A percentile compares a stretch with the other conserved stretches of the same genome.
These are phyloP conservation scores for Ramaria rubella DNA, from an alignment of 768 basidiomycete species.

Conservation along the genomic window DNA sequence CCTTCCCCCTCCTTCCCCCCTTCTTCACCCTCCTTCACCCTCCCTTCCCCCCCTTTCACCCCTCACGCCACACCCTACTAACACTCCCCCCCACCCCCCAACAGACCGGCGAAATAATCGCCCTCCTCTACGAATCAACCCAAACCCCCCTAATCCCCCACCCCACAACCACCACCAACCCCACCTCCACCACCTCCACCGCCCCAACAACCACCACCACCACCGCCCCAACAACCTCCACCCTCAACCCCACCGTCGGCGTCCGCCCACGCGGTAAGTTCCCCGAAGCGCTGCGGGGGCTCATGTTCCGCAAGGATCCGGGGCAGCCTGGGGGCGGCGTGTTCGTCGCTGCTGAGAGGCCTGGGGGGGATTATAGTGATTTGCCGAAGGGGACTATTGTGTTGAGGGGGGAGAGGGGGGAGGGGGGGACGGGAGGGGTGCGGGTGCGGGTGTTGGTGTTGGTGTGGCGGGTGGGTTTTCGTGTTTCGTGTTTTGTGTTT, in stretches of 20 bases:
- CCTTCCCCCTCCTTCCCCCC: slow-evolving; percentile 17
- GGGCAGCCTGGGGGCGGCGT: slow-evolving; percentile 83
- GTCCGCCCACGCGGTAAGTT: slow-evolving; percentile 44
- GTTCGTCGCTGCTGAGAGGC: slow-evolving; percentile 52
- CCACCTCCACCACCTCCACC: not conserved
- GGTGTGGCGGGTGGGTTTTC: no score
- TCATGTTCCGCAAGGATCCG: slow-evolving; percentile 75
- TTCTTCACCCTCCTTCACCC: slow-evolving; percentile 53
- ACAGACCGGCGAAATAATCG: slow-evolving; percentile 88
- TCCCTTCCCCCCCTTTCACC: slow-evolving; percentile 33
- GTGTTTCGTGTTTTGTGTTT: no score
- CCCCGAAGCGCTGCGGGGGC: slow-evolving; percentile 39
- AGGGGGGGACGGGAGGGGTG: no score
- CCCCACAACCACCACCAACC: no score
- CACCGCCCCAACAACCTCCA: not conserved
- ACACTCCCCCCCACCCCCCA: slow-evolving; percentile 3
- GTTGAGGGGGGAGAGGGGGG: slow-evolving; percentile 41
- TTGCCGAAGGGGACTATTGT: slow-evolving; percentile 53
- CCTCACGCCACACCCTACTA: no score
- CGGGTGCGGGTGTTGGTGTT: no score
- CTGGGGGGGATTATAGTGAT: slow-evolving; percentile 42
- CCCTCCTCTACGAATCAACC: slow-evolving; percentile 89
- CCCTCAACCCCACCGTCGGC: slow-evolving; percentile 73
- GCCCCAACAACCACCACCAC: not conserved
- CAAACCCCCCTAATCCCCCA: slow-evolving; percentile 50